phyloP scores from a whole-genome alignment of 2,329 filamentous ascomycete species.

The Teratosphaeria zuluensis region DNA sequence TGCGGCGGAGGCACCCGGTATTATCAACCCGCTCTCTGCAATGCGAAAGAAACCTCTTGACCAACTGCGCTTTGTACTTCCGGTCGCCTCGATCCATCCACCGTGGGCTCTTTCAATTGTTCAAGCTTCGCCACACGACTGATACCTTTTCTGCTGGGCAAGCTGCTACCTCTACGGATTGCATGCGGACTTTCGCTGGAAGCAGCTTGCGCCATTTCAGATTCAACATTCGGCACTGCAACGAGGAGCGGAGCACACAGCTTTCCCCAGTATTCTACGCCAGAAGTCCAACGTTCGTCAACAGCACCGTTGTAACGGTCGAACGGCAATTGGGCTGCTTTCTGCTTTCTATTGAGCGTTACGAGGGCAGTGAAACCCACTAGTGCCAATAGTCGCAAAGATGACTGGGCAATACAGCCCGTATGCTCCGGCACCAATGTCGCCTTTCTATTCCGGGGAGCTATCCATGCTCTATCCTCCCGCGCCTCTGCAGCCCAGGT shows the following conservation, averaged over 20 bases:
- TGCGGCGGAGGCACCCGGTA: slow-evolving; percentile 12
- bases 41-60: background rate
- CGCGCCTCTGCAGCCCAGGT: slow-evolving; percentile 14
- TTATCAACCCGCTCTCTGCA: background rate
- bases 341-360: slow-evolving; percentile 9
- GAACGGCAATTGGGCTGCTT: background rate
- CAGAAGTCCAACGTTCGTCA: slow-evolving; percentile 9
- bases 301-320: slow-evolving; percentile 9
- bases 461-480: slow-evolving; percentile 20
- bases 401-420: slow-evolving; percentile 21
- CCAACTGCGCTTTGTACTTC: background rate
- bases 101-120: background rate
- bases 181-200: background rate
- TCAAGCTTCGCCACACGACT: background rate
- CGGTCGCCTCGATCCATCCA: background rate
- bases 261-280: slow-evolving; percentile 6
- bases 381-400: slow-evolving; percentile 9
- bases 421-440: slow-evolving; percentile 15
- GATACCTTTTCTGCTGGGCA: slow-evolving; percentile 1
- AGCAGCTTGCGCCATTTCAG: slow-evolving; percentile 17
- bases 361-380: slow-evolving; percentile 5
- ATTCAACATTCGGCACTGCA: slow-evolving; percentile 10
- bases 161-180: slow-evolving; percentile 6
- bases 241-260: slow-evolving; percentile 10
- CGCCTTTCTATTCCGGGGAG: slow-evolving; percentile 22